Evolutionary conservation across 192 early-diverging fungal species (phyloP).

Genomic region (Haplosporangium gracile): DNA sequence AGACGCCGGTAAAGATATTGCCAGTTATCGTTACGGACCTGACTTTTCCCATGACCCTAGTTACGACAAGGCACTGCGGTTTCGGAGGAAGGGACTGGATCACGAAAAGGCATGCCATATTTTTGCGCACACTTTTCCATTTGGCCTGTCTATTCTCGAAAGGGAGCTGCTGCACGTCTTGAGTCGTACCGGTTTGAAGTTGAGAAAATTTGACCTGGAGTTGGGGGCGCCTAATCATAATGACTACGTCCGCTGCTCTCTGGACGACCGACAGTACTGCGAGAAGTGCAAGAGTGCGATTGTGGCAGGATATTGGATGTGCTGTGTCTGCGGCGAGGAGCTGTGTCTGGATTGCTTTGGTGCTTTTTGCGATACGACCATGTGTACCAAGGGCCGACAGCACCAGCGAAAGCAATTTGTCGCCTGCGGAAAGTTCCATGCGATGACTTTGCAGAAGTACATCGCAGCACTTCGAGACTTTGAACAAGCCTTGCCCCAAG

Average conservation of each 20-base stretch:
- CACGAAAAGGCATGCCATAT: not conserved
- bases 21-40: not conserved
- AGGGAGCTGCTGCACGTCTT: not conserved
- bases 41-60: conserved; percentile 28
- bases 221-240: too few species aligned
- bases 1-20: not conserved
- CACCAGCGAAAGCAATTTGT: conserved; percentile 15
- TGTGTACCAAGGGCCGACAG: not conserved
- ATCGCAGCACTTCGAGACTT: not conserved
- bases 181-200: not conserved
- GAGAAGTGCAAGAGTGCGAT: conserved; percentile 16
- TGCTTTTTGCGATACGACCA: not conserved
- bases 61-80: not conserved
- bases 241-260: conserved; percentile 14
- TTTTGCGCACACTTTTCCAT: not conserved
- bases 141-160: not conserved
- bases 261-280: conserved; percentile 3
- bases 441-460: not conserved
- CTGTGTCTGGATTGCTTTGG: conserved; percentile 14
- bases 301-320: conserved; percentile 6
- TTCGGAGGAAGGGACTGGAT: not conserved
- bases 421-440: conserved; percentile 12
- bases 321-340: conserved; percentile 18
- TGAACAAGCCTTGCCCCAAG: not conserved
- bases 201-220: too few species aligned